Base-by-base conservation (phyloP, 2,329 filamentous ascomycete genomes). In the Gnomoniopsis sp. region DNA sequence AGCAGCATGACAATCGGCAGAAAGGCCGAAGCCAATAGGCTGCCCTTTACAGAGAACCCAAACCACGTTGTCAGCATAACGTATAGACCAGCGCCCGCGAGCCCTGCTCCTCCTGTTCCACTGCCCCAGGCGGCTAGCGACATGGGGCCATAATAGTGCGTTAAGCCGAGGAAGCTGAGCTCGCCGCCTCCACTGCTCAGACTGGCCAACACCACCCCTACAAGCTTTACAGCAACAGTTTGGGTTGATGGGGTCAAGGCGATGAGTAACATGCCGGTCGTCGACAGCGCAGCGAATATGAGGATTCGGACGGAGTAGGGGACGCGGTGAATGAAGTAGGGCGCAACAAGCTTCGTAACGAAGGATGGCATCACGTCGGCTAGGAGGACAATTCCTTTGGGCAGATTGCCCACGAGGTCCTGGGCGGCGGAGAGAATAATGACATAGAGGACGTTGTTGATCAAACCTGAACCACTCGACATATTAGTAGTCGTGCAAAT, bases 361-460 rank as follows among this genome's bases (percentile, higher is more conserved):
- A 99, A 96, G 12, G 90, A 92, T 1, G 95, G 95, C 22, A 96
- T 79, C 56, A 98, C 91, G 72, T 97, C 92, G 71, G 92, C 92
- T 62, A 98, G 89, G 56, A 98, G 87, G 57, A 99, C 93, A 58
- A 96, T 84, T 66, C 90, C 91, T 73, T 98, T 98, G 52, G 95
- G 95, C 1, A 97, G 81, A 64, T 79, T 88, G 38, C 93, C 93
- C 66, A 98, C 95, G 62, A 99, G 89, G 69, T 99, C 95, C 68
- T 97, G 89, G 3, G 95, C 95, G 38, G 95, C 90, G 33, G 92
- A 96, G 68, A 99, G 88, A 70, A 98, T 95, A 72, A 98, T 90
- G 57, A 98, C 93, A 75, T 97, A 98, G 75, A 97, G 89, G 66
- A 98, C 91, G 77, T 98, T 98, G 75, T 99, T 98, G 71, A 98